Conservation (phyloP, 2,329 filamentous ascomycete genomes). For the Penicillium sp. region DNA sequence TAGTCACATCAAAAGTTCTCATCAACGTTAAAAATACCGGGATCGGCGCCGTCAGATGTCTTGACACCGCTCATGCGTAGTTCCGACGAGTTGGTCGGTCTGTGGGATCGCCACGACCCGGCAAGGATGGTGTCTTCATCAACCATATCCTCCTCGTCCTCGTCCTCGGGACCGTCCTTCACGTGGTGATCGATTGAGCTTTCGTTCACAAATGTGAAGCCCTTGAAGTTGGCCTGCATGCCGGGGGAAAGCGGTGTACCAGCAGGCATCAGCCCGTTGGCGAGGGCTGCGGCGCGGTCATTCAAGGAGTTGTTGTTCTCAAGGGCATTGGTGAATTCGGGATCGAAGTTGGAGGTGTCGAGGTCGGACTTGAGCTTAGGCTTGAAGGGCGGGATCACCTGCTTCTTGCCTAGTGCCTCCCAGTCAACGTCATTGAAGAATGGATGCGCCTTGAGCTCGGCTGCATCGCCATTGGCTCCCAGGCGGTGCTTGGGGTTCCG, state of each 20-base stretch:
- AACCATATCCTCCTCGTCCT: slow-evolving; percentile 39
- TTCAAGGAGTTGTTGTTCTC: slow-evolving; percentile 86
- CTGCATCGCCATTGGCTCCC: slow-evolving; percentile 85
- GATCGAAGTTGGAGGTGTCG: slow-evolving; percentile 97
- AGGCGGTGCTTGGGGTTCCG: slow-evolving; percentile 94
- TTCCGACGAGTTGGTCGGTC: slow-evolving; percentile 31
- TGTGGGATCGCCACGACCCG: slow-evolving; percentile 35
- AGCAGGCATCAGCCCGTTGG: slow-evolving; percentile 70
- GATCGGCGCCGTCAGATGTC: slow-evolving; percentile 38
- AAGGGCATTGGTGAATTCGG: slow-evolving; percentile 94
- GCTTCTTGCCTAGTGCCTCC: slow-evolving; percentile 82
- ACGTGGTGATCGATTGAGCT: slow-evolving; percentile 74
- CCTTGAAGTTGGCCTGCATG: slow-evolving; percentile 96
- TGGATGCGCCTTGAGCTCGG: slow-evolving; percentile 88
- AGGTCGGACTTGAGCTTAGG: slow-evolving; percentile 94
- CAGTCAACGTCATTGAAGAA: slow-evolving; percentile 97
- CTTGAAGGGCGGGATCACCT: slow-evolving; percentile 95
- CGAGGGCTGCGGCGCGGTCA: slow-evolving; percentile 81
- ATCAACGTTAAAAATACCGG: slow-evolving; percentile 46
- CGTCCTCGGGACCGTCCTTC: slow-evolving; percentile 31
- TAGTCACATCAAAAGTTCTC: slow-evolving; percentile 49
- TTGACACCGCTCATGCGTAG: slow-evolving; percentile 48
- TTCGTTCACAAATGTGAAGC: slow-evolving; percentile 98
- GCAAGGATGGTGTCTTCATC: slow-evolving; percentile 46
- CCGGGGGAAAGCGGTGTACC: slow-evolving; percentile 91